Evolutionary conservation across 1,139 yeast species (phyloP), one percentile per base, ranked within the genome.

Genomic region (Ogataea hybrid): DNA sequence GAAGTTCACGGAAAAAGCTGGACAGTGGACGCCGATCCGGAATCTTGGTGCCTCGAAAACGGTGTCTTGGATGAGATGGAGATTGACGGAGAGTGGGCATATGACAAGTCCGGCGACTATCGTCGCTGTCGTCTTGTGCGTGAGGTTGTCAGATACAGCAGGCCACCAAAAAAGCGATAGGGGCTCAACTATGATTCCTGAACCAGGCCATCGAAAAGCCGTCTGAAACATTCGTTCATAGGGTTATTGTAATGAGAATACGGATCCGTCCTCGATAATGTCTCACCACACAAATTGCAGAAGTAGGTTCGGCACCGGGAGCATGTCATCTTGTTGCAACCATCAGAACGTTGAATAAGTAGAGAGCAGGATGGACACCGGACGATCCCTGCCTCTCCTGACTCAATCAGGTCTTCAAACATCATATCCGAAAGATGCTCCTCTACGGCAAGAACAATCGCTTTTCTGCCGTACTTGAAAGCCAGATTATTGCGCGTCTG

Each of bases 301-400:
- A 81, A 81, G 37, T 60, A 57, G 0, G 73, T 66, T 7, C 56
- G 53, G 50, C 88, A 82, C 5, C 70, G 63, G 0, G 69, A 51
- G 54, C 89, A 81, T 23, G 67, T 70, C 83, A 82, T 80, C 54
- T 79, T 80, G 55, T 82, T 81, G 57, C 89, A 82, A 3, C 89
- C 89, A 52, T 78, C 84, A 12, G 71, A 62, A 49, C 78, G 71
- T 47, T 80, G 81, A n/a, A 79, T 74, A 3, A 73, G 73, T 1
- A 74, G 57, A 9, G 59, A 58, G 54, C 89, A 82, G 3, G 63
- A 62, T 0, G 90, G 88, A 52, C 88, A 82, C 37, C 65, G 61
- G 10, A 63, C 66, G 37, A 76, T 58, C 22, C 68, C 70, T 7
- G 71, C 66, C 9, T 66, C 65, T 17, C 67, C 69, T 9, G 64